Evolutionary conservation across 257 asterid genomes (phyloP).

Genomic region (Nicotiana obtusifolia): DNA sequence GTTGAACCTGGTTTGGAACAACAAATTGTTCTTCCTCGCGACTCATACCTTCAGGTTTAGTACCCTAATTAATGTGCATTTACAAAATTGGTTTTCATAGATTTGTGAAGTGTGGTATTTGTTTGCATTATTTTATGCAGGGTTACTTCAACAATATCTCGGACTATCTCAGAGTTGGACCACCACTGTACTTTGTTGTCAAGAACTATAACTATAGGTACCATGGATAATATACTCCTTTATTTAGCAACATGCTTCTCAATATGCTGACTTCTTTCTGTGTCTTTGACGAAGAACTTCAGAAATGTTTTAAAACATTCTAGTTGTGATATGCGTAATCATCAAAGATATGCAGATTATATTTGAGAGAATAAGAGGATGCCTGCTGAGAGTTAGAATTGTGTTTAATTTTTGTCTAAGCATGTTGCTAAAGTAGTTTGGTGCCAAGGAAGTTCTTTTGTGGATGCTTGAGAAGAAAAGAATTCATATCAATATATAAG

Average conservation of each 20-base stretch:
- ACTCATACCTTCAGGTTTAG: slow-evolving; percentile 94
- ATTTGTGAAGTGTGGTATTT: slow-evolving; percentile 16
- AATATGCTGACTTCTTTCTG: neutral
- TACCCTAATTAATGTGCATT: slow-evolving; percentile 9
- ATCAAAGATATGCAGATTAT: too few relatives aligned
- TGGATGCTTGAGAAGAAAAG: too few relatives aligned
- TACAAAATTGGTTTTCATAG: neutral
- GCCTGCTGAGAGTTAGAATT: too few relatives aligned
- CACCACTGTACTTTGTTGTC: slow-evolving; percentile 91
- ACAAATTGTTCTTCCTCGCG: slow-evolving; percentile 96
- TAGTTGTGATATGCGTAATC: too few relatives aligned
- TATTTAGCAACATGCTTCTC: neutral
- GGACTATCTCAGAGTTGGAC: slow-evolving; percentile 86
- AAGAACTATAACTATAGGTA: slow-evolving; percentile 91
- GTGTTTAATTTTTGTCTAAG: too few relatives aligned
- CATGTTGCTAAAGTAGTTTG: too few relatives aligned
- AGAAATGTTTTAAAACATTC: too few relatives aligned
- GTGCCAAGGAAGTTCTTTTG: too few relatives aligned
- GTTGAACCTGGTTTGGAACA: slow-evolving; percentile 97
- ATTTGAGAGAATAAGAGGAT: too few relatives aligned
- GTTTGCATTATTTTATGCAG: slow-evolving; percentile 35
- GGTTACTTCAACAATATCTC: slow-evolving; percentile 78
- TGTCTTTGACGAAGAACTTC: too few relatives aligned
- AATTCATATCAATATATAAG: neutral
- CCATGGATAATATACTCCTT: neutral